phyloP scores from a whole-genome alignment of 2,329 filamentous ascomycete species.

The Gaeumannomyces sp. region DNA sequence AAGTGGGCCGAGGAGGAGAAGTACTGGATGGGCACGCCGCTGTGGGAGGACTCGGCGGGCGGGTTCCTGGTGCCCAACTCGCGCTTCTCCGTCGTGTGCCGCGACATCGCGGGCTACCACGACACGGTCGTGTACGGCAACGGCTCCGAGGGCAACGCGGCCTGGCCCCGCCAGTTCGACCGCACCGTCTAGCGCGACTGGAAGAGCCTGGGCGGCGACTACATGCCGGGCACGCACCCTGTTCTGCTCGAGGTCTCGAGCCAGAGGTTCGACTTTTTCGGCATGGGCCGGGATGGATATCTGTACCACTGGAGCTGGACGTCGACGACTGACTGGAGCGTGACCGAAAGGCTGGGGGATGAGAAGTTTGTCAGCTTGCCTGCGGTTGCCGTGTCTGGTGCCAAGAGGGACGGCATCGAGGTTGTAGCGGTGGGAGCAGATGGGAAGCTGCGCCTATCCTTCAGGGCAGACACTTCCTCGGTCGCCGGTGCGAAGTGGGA shows the following conservation, averaged over 20 bases:
- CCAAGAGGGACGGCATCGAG: background rate
- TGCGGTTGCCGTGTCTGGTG: background rate
- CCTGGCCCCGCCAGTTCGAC: slow-evolving; percentile 4
- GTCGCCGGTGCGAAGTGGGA: slow-evolving; percentile 2
- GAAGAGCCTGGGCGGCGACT: background rate
- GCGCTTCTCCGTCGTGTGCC: slow-evolving; percentile 1
- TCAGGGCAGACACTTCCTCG: background rate
- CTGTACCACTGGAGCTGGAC: slow-evolving; percentile 6
- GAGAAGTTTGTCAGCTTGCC: slow-evolving; percentile 6
- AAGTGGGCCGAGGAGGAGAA: background rate
- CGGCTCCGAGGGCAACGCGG: background rate
- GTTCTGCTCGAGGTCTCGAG: slow-evolving; percentile 2
- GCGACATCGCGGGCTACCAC: slow-evolving; percentile 2
- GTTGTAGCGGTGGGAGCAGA: slow-evolving; percentile 6
- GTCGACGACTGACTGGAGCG: background rate
- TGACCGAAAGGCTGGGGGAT: background rate
- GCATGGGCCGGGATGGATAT: background rate
- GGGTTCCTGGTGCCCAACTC: background rate
- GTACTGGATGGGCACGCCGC: background rate
- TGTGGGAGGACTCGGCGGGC: background rate
- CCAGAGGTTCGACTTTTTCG: slow-evolving; percentile 3
- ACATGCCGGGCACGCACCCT: slow-evolving; percentile 2
- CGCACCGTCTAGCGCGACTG: background rate
- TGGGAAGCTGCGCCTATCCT: slow-evolving; percentile 2
- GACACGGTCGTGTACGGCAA: slow-evolving; percentile 7